phyloP scores from a whole-genome alignment of 352 stramenopile genomes.

The Salisapilia sapeloensis region DNA sequence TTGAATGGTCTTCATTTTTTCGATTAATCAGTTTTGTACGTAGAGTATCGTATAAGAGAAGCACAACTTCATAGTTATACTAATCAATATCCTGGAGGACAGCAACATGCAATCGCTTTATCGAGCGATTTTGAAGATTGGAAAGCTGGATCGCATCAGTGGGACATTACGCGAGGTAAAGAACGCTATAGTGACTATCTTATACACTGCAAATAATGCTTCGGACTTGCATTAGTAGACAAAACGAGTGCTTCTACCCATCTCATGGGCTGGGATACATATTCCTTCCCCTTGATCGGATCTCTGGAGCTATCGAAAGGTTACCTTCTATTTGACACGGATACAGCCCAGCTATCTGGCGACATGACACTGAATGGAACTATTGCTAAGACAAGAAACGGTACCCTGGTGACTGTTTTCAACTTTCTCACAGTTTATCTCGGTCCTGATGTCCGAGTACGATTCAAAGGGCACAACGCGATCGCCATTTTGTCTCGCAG shows the following conservation, averaged over 20 bases:
- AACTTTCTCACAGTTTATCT: slow-evolving; percentile 93
- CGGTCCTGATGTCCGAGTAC: slow-evolving; percentile 56
- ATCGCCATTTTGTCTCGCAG: slow-evolving; percentile 84
- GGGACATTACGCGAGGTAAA: slow-evolving; percentile 15
- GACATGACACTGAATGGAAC: slow-evolving; percentile 39
- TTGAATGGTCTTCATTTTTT: background rate
- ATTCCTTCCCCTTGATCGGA: slow-evolving; percentile 41
- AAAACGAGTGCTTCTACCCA: slow-evolving; percentile 3
- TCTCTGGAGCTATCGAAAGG: slow-evolving; percentile 63
- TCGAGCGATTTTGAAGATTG: slow-evolving; percentile 95
- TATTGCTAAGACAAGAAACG: slow-evolving; percentile 38
- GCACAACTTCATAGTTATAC: slow-evolving; percentile 54
- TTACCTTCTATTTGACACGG: slow-evolving; percentile 66
- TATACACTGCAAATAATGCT: background rate
- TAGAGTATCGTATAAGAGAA: slow-evolving; percentile 73
- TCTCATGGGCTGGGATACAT: slow-evolving; percentile 35
- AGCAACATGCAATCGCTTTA: slow-evolving; percentile 47
- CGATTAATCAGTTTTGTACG: background rate
- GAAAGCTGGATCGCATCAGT: slow-evolving; percentile 76
- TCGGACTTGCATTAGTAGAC: slow-evolving; percentile 1
- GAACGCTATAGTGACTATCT: background rate
- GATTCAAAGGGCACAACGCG: slow-evolving; percentile 72
- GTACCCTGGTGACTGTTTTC: slow-evolving; percentile 87
- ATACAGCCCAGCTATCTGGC: slow-evolving; percentile 24
- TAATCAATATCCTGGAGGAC: slow-evolving; percentile 67